Base-by-base conservation (phyloP, 2,329 filamentous ascomycete genomes). In the Botrytis aclada region DNA sequence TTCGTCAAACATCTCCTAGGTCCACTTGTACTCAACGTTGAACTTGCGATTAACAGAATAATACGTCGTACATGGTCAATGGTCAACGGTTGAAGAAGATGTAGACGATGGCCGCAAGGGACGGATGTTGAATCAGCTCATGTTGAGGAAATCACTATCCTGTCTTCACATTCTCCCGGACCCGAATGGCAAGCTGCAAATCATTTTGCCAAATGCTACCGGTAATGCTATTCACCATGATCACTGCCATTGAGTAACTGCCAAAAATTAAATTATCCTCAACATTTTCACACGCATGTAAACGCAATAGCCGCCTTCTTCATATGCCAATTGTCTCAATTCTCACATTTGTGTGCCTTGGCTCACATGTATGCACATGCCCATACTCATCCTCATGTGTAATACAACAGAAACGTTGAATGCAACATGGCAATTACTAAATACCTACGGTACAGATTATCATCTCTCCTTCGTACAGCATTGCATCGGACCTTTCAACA, bases 381-480 rank as follows among this genome's bases (percentile, higher is more conserved):
- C 16, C 25, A 51, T 25, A 25, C 45, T 51, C 22, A 51, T 51
- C 45, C 45, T n/a, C 45, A 9, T 7, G 4, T 51, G 63, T 66
- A 18, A 66, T 65, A 66, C 63, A 51, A n/a, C 63, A 66, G 22
- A 47, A 54, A 51, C 32, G 43, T 66, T 66, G 43, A 66, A 51
- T 43, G 45, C 18, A n/a, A 51, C 32, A 51, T 54, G 18, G n/a
- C 25, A n/a, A 54, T 8, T 54, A 54, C 47, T 8, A n/a, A 8
- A 12, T n/a, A 16, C n/a, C 51, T 54, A 54, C 14, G 25, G 25
- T 54, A 51, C n/a, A n/a, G n/a, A n/a, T n/a, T 51, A 34, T 22
- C 63, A 5, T 37, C 7, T 45, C 43, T 37, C 22, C 43, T 65
- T 7, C 39, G n/a, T 29, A 64, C 61, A 63, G 22, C 64, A 66